Evolutionary conservation across 768 basidiomycete genomes (phyloP), one percentile per base, ranked within the genome.

Genomic region (Gloeophyllum trabeum): DNA sequence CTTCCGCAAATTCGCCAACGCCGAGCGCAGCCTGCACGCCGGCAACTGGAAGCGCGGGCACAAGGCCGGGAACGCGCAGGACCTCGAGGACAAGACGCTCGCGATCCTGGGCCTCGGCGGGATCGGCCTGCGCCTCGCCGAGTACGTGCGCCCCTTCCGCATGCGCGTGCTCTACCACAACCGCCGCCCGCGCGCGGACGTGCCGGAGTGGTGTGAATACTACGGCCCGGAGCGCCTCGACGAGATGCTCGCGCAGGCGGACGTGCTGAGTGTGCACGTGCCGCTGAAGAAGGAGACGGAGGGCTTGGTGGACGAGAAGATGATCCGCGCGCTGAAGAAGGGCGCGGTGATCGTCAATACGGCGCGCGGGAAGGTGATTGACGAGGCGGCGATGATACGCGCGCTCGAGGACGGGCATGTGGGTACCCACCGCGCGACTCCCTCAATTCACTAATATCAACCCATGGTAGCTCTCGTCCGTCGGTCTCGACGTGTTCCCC

Each of bases 81-180:
- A 88, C 51, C 60, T 82, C 18, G 76, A 78, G 1, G 74, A 74
- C 1, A 75, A 73, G 46, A 83, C 82, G 3, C 61, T 89, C 18
- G 83, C 75, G 1, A 76, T 88, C 46, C 69, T 88, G 7, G 84
- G 85, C 1, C 67, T 86, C 0, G 84, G 85, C 16, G 85, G 87
- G 0, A 88, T 88, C 52, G 84, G 86, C 0, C 54, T 73, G 41
- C 78, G 75, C 20, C 63, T 86, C 24, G 82, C 81, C 0, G 70
- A 82, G 51, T 70, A 89, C 10, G 79, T 69, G 0, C 79, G 77
- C 41, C 79, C 79, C 1, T 88, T 96, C 64, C 86, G 82, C 5
- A 92, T 97, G 92, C 81, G 82, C 40, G 66, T 94, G 42, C 67
- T 94, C 35, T 96, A 94, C 61, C 72, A 89, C 61, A 79, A 69